These are phyloP conservation scores for Aspergillus sparsus DNA, from an alignment of 495 filamentous ascomycete genomes.

Conservation along the genomic window DNA sequence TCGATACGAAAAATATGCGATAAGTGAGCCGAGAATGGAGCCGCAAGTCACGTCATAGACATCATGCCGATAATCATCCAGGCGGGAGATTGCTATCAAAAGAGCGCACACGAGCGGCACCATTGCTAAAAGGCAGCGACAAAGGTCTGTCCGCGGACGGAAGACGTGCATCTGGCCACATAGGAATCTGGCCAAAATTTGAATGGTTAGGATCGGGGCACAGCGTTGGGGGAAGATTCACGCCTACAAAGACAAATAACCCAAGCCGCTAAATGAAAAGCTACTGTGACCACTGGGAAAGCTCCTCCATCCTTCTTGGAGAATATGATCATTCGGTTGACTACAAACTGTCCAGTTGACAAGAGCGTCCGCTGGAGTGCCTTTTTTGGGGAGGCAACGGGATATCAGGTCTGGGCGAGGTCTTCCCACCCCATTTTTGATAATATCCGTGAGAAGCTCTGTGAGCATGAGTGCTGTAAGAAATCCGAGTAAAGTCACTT, in stretches of 20 bases:
- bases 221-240: neutral
- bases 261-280: slow-evolving; percentile 83
- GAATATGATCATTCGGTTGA: slow-evolving; percentile 68
- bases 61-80: slow-evolving; percentile 94
- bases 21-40: slow-evolving; percentile 66
- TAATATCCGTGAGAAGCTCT: slow-evolving; percentile 79
- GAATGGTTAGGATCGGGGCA: neutral
- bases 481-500: slow-evolving; percentile 82
- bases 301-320: slow-evolving; percentile 92
- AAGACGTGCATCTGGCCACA: slow-evolving; percentile 79
- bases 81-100: slow-evolving; percentile 86
- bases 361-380: slow-evolving; percentile 64
- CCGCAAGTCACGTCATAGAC: slow-evolving; percentile 87
- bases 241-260: slow-evolving; percentile 68
- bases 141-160: slow-evolving; percentile 70
- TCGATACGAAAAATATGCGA: slow-evolving; percentile 83
- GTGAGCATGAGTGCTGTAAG: slow-evolving; percentile 75
- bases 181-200: slow-evolving; percentile 54
- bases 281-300: slow-evolving; percentile 89
- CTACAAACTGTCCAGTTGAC: slow-evolving; percentile 81
- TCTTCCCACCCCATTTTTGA: slow-evolving; percentile 90
- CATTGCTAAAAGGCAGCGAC: slow-evolving; percentile 56
- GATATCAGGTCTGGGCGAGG: slow-evolving; percentile 88
- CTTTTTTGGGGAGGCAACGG: slow-evolving; percentile 73
- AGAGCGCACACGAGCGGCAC: slow-evolving; percentile 76